Conservation (phyloP, 208 protist genomes). For the Ichthyophonus hoferi region DNA sequence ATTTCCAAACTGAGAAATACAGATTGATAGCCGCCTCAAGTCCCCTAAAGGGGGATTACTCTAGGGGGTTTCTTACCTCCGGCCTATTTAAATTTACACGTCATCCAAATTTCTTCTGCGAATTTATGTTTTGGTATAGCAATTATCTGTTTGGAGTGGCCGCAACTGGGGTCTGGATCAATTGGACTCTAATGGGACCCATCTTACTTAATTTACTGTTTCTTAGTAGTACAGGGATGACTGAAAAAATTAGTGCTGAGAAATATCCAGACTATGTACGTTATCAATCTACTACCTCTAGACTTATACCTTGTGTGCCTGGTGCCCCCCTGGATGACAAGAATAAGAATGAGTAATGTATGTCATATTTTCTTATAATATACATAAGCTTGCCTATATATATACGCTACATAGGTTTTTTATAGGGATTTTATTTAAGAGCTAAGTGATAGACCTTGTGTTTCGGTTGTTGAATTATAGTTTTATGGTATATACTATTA, state of each 20-base stretch:
- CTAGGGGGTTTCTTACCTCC: slow-evolving; percentile 1
- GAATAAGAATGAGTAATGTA: neutral
- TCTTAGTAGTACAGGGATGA: neutral
- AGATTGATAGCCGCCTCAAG: neutral
- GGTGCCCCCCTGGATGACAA: neutral
- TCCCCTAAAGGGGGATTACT: neutral
- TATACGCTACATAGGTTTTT: too few relatives aligned
- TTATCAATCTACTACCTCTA: neutral
- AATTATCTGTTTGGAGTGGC: slow-evolving; percentile 12
- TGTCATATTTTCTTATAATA: too few relatives aligned
- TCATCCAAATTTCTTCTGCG: slow-evolving; percentile 24
- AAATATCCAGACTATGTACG: neutral
- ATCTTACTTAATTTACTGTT: neutral
- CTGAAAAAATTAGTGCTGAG: neutral
- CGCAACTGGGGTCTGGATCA: neutral
- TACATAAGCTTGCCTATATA: too few relatives aligned
- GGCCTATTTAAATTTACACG: slow-evolving; percentile 1
- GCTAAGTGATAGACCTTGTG: too few relatives aligned
- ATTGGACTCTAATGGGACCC: slow-evolving; percentile 4
- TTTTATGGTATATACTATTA: too few relatives aligned
- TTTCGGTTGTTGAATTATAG: too few relatives aligned
- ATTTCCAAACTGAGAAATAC: slow-evolving; percentile 3
- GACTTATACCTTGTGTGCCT: neutral
- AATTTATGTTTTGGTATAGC: slow-evolving; percentile 1
- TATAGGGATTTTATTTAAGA: too few relatives aligned